Evolutionary conservation across 2,329 filamentous ascomycete species (phyloP).

Genomic region (Calonectria pseudoturangicola): DNA sequence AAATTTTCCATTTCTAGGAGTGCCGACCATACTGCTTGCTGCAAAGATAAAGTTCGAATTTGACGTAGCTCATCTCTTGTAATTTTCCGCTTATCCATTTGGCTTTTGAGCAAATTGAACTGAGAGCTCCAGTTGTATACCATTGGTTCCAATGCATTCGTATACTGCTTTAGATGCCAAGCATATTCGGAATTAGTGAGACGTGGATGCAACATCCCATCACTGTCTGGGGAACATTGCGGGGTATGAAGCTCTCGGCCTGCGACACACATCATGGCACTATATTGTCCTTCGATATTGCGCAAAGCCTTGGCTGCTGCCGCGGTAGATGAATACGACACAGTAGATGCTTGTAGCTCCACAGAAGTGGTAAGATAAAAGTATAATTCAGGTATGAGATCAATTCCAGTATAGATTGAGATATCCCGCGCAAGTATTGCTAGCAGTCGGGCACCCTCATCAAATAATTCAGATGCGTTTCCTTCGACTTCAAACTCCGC

Average conservation of each 20-base stretch:
- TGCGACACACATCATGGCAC: not conserved
- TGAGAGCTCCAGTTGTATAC: not conserved
- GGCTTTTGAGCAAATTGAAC: constrained; percentile 9
- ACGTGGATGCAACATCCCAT: not conserved
- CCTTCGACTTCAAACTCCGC: not conserved
- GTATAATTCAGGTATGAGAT: not conserved
- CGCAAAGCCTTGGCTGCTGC: not conserved
- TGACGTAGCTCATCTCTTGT: not conserved
- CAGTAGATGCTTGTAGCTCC: not conserved
- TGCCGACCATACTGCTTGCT: not conserved
- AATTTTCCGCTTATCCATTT: not conserved
- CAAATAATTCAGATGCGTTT: not conserved
- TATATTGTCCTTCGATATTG: not conserved
- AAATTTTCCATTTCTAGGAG: not conserved
- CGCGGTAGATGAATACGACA: not conserved
- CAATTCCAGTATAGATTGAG: not conserved
- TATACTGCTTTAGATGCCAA: not conserved
- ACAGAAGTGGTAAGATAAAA: not conserved
- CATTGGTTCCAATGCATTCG: not conserved
- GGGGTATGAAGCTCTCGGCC: not conserved
- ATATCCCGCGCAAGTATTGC: not conserved
- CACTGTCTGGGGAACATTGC: accelerated
- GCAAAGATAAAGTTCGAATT: not conserved
- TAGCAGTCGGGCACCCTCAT: not conserved
- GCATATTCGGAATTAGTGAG: not conserved